These are phyloP conservation scores for Vitis hybrid DNA, from an alignment of 177 flowering plant genomes.

Conservation along the genomic window DNA sequence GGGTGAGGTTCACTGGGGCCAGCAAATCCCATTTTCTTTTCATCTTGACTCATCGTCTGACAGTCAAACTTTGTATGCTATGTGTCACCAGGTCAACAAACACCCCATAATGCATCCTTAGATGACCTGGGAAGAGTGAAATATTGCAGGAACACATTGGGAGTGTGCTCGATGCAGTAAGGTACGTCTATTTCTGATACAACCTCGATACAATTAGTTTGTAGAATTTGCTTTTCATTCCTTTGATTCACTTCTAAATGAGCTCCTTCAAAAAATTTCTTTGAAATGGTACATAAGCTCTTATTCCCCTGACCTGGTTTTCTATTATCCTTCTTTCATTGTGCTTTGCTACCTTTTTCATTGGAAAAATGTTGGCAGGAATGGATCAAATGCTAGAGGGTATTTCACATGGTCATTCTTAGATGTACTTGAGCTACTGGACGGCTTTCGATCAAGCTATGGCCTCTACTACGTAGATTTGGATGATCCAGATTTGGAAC, in stretches of 20 bases:
- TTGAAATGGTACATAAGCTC: too few species aligned
- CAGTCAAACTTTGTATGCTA: background rate
- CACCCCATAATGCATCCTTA: constrained; percentile 24
- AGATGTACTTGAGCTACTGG: constrained; percentile 43
- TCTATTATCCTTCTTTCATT: background rate
- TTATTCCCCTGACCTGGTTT: too few species aligned
- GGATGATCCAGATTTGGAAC: constrained; percentile 35
- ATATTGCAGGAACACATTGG: constrained; percentile 43
- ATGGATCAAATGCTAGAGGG: constrained; percentile 51
- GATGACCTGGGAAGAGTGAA: constrained; percentile 41
- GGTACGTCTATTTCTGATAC: constrained; percentile 23
- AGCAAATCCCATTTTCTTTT: background rate
- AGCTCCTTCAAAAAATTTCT: background rate
- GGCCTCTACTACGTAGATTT: constrained; percentile 50
- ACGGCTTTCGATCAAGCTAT: constrained; percentile 26
- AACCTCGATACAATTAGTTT: background rate
- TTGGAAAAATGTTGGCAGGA: constrained; percentile 26
- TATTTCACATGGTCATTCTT: constrained; percentile 51
- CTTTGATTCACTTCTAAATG: background rate
- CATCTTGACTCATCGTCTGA: background rate
- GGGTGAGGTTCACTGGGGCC: background rate
- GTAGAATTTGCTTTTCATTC: too few species aligned
- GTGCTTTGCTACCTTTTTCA: background rate
- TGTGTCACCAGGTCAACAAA: constrained; percentile 26
- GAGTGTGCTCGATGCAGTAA: constrained; percentile 38